Percentiles rank a stretch among this genome's conserved stretches.
These are phyloP conservation scores for Hanseniaspora singularis DNA, from an alignment of 805 yeast species.

Conservation along the genomic window DNA sequence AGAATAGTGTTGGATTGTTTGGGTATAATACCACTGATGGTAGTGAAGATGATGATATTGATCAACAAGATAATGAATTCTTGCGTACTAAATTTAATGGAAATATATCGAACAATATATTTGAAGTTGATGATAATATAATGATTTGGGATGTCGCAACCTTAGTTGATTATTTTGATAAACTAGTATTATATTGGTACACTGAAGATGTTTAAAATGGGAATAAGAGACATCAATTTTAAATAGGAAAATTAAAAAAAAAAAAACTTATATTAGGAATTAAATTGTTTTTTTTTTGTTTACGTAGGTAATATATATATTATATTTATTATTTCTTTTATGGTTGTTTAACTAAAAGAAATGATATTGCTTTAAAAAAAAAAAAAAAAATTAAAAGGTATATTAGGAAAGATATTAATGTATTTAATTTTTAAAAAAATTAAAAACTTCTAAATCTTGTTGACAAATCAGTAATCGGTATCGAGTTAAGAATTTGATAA, in stretches of 20 bases:
- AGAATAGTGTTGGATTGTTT: constrained; percentile 9
- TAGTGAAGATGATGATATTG: background rate
- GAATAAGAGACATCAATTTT: background rate
- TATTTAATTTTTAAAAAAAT: background rate
- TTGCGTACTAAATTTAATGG: background rate
- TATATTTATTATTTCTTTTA: too few species aligned
- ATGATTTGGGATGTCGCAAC: constrained; percentile 15
- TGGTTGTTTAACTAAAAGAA: too few species aligned
- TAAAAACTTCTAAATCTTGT: constrained; percentile 4
- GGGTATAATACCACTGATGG: constrained; percentile 8
- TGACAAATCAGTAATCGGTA: constrained; percentile 17
- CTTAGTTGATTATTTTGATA: constrained; percentile 8
- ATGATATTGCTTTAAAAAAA: too few species aligned
- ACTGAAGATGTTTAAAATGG: background rate
- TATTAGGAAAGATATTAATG: background rate
- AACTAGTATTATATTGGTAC: constrained; percentile 4
- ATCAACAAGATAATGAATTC: background rate
- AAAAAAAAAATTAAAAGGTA: background rate
- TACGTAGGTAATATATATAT: too few species aligned
- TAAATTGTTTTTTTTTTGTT: too few species aligned
- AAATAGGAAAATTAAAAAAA: background rate
- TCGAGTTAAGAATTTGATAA: constrained; percentile 7
- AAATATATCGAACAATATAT: background rate
- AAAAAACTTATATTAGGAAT: background rate
- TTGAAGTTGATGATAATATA: constrained; percentile 11